Percentiles rank a stretch among this genome's conserved stretches.
Evolutionary conservation across 2,329 filamentous ascomycete genomes (phyloP).

Genomic region (Plenodomus lindquistii): DNA sequence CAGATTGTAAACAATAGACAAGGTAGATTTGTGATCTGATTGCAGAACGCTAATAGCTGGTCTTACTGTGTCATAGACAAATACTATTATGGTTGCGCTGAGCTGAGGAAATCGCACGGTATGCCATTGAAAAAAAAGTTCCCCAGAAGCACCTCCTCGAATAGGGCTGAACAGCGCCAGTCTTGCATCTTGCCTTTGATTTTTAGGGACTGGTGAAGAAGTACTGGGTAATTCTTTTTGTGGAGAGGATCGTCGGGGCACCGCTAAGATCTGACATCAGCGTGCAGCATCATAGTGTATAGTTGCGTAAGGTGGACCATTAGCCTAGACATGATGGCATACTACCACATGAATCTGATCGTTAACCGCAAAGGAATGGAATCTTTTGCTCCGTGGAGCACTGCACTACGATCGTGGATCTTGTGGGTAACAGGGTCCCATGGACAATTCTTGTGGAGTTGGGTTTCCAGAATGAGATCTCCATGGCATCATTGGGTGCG

Average conservation of each 20-base stretch:
- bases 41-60: too few relatives aligned
- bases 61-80: too few relatives aligned
- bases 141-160: neutral
- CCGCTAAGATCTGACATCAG: conserved; percentile 10
- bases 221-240: neutral
- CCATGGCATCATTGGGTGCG: neutral
- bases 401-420: neutral
- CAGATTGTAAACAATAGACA: too few relatives aligned
- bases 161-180: neutral
- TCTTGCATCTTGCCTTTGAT: neutral
- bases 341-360: conserved; percentile 6
- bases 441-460: neutral
- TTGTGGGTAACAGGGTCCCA: neutral
- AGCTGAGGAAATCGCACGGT: too few relatives aligned
- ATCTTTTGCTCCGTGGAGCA: neutral
- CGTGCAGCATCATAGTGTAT: conserved; percentile 22
- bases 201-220: too few relatives aligned
- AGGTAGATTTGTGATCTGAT: too few relatives aligned
- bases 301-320: conserved; percentile 32
- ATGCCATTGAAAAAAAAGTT: too few relatives aligned
- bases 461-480: neutral
- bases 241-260: conserved; percentile 2
- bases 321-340: conserved; percentile 21
- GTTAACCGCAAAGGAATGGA: neutral
- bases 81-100: too few relatives aligned